Evolutionary conservation across 2,329 filamentous ascomycete species (phyloP).

Genomic region (Pezicula radicicola): DNA sequence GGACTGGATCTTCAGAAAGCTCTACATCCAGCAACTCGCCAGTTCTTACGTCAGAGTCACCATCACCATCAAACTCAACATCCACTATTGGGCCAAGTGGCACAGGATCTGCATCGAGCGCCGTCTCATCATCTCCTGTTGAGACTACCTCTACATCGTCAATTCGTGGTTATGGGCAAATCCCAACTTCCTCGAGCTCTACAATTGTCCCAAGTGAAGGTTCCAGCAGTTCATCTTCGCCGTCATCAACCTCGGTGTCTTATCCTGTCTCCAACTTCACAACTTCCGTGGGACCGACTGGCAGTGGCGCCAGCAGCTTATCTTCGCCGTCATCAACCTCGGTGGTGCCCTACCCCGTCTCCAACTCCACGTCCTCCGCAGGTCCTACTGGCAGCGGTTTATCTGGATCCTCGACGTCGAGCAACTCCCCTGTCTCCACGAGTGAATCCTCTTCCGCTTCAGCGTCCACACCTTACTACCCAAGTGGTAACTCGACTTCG

Average conservation of each 20-base stretch:
- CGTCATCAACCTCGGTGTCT: background rate
- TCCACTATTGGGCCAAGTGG: slow-evolving; percentile 4
- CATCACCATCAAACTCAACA: slow-evolving; percentile 7
- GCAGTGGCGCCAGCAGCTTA: background rate
- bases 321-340: background rate
- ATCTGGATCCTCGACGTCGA: background rate
- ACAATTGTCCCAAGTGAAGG: background rate
- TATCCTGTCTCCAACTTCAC: background rate
- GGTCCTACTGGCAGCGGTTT: slow-evolving; percentile 7
- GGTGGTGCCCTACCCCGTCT: background rate
- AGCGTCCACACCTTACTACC: slow-evolving; percentile 3
- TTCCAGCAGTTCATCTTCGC: background rate
- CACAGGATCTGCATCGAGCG: background rate
- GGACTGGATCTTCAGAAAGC: background rate
- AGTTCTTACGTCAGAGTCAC: background rate
- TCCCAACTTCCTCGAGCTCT: background rate
- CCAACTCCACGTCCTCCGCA: background rate
- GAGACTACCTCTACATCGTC: no score
- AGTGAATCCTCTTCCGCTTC: slow-evolving; percentile 1
- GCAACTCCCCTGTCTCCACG: background rate
- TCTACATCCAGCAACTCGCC: slow-evolving; percentile 1
- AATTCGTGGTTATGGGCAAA: no score
- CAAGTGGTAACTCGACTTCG: background rate
- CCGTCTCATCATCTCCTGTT: background rate
- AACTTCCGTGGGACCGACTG: background rate